Evolutionary conservation across 768 basidiomycete genomes (phyloP).

Genomic region (Psilocybe sp.): DNA sequence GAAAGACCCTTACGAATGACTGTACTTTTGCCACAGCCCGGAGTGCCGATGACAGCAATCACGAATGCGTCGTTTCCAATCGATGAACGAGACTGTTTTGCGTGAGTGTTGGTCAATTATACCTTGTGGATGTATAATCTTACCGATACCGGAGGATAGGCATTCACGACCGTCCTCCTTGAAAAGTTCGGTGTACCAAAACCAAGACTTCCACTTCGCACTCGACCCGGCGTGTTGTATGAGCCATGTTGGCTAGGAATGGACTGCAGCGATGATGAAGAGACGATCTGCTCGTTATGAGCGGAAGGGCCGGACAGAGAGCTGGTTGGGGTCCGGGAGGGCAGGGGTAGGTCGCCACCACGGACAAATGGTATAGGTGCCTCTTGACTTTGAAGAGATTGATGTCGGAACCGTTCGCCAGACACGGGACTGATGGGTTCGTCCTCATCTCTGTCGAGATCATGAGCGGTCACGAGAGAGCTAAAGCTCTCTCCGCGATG

Average conservation of each 20-base stretch:
- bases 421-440: conserved; percentile 36
- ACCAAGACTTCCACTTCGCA: conserved; percentile 63
- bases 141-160: conserved; percentile 28
- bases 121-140: neutral
- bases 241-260: conserved; percentile 9
- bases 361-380: conserved; percentile 38
- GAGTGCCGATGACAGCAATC: conserved; percentile 76
- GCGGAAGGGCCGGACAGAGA: conserved; percentile 26
- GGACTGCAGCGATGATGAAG: conserved; percentile 15
- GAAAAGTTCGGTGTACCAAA: conserved; percentile 34
- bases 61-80: conserved; percentile 36
- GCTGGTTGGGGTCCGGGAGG: conserved; percentile 40
- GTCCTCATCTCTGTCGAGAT: conserved; percentile 55
- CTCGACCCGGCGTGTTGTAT: conserved; percentile 29
- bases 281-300: conserved; percentile 34
- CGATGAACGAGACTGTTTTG: too few species aligned
- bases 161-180: conserved; percentile 34
- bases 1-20: conserved; percentile 77
- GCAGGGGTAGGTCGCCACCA: conserved; percentile 62
- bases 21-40: conserved; percentile 82
- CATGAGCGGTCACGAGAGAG: conserved; percentile 42
- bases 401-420: conserved; percentile 41
- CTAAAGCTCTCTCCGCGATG: conserved; percentile 57
- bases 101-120: too few species aligned
- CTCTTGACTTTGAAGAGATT: conserved; percentile 49